A percentile compares a stretch with the other conserved stretches of the same genome.
Evolutionary conservation across 2,329 filamentous ascomycete genomes (phyloP).

Genomic region (Cladosporium sp.): DNA sequence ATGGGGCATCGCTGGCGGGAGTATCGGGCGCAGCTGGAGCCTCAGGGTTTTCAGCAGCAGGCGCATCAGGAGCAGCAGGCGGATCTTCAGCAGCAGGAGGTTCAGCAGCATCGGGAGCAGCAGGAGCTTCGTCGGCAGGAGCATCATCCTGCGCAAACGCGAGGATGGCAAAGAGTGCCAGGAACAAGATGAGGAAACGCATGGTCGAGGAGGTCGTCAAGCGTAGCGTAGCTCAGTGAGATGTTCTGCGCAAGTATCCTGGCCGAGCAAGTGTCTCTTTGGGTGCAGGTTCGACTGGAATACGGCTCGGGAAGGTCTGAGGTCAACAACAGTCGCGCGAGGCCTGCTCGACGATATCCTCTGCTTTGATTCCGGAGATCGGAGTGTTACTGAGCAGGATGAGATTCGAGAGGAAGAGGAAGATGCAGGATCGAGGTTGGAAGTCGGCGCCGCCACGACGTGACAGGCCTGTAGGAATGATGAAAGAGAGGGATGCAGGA

Average conservation of each 20-base stretch:
- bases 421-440: background rate
- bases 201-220: background rate
- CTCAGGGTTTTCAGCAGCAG: background rate
- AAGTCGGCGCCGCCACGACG: background rate
- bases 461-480: background rate
- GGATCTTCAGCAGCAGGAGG: background rate
- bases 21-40: background rate
- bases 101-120: background rate
- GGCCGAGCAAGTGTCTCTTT: no score
- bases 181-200: conserved; percentile 1
- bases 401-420: background rate
- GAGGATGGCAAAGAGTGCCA: background rate
- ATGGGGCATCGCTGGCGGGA: background rate
- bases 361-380: background rate
- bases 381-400: background rate
- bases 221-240: background rate
- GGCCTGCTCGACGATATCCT: background rate
- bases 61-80: background rate
- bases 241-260: no score
- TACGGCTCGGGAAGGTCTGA: background rate
- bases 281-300: background rate
- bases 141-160: conserved; percentile 2
- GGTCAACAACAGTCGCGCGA: conserved; percentile 6
- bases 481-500: background rate
- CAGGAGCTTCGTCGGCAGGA: background rate